Percentiles rank a stretch among this genome's conserved stretches.
These are phyloP conservation scores for Neopestalotiopsis sp. DNA, from an alignment of 2,329 filamentous ascomycete species.

Conservation along the genomic window DNA sequence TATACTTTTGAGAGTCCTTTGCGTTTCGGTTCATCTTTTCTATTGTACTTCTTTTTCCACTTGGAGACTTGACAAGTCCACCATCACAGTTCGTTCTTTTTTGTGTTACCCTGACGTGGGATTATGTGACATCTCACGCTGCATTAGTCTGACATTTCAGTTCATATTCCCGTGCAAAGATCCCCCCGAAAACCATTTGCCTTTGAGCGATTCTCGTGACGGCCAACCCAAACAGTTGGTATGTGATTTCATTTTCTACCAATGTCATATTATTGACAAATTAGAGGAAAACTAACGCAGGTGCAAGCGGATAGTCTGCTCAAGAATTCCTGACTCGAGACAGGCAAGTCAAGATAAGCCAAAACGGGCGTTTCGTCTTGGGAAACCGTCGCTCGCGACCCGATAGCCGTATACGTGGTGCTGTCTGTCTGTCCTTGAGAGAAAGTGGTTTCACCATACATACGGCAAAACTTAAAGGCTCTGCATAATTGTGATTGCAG, in stretches of 20 bases:
- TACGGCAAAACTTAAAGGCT: background rate
- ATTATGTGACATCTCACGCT: too few relatives aligned
- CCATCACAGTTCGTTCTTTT: too few relatives aligned
- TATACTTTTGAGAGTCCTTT: too few relatives aligned
- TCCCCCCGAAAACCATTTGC: background rate
- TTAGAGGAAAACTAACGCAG: background rate
- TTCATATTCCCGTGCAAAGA: background rate
- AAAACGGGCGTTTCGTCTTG: background rate
- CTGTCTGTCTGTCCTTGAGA: background rate
- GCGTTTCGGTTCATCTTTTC: too few relatives aligned
- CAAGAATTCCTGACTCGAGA: background rate
- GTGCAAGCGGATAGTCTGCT: background rate
- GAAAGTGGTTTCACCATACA: background rate
- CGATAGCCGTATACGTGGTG: background rate
- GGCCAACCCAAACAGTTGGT: background rate
- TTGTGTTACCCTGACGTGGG: too few relatives aligned
- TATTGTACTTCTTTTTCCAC: too few relatives aligned
- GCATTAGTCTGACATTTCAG: too few relatives aligned
- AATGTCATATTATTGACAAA: background rate
- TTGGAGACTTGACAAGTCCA: too few relatives aligned
- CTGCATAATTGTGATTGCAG: background rate
- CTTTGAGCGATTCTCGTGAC: background rate
- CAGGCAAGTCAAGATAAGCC: background rate
- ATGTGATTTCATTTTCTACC: background rate
- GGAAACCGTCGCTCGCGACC: background rate